Evolutionary conservation across 2,329 filamentous ascomycete species (phyloP).

Genomic region (Dendryphion nanum): DNA sequence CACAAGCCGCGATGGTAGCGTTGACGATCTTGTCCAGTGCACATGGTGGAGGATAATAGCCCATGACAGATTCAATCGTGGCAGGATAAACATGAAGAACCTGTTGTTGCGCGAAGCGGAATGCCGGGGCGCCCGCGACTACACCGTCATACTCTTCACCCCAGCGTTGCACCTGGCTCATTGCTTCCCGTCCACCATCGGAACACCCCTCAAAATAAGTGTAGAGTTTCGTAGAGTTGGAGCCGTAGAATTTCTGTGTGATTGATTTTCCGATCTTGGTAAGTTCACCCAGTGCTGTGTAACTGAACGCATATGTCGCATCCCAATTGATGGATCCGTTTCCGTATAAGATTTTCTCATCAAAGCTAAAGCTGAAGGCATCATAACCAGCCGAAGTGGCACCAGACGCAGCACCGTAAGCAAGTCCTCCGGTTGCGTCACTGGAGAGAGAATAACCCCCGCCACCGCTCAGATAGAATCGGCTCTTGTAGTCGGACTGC

Average conservation of each 20-base stretch:
- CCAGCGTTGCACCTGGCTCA: slow-evolving; percentile 51
- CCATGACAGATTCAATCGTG: slow-evolving; percentile 39
- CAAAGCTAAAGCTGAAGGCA: slow-evolving; percentile 42
- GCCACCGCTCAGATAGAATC: slow-evolving; percentile 49
- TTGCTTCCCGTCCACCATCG: slow-evolving; percentile 50
- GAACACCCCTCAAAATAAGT: slow-evolving; percentile 56
- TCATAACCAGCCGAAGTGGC: slow-evolving; percentile 54
- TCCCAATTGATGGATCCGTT: slow-evolving; percentile 56
- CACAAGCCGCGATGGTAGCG: slow-evolving; percentile 53
- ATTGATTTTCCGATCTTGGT: slow-evolving; percentile 48
- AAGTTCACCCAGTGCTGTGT: slow-evolving; percentile 54
- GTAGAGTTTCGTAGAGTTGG: slow-evolving; percentile 32
- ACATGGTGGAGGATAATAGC: slow-evolving; percentile 44
- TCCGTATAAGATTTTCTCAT: slow-evolving; percentile 27
- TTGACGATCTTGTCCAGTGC: slow-evolving; percentile 53
- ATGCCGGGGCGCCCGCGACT: slow-evolving; percentile 43
- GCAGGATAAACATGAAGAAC: slow-evolving; percentile 42
- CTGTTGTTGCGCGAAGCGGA: slow-evolving; percentile 46
- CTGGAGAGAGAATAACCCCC: slow-evolving; percentile 36
- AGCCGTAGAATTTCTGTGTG: slow-evolving; percentile 40
- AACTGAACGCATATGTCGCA: slow-evolving; percentile 50
- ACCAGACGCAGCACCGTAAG: slow-evolving; percentile 50
- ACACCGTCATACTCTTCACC: slow-evolving; percentile 48
- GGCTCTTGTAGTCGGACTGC: slow-evolving; percentile 45
- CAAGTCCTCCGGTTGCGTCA: slow-evolving; percentile 43